Conservation (phyloP, 345 rosid genomes). For the Abelmoschus esculentus region DNA sequence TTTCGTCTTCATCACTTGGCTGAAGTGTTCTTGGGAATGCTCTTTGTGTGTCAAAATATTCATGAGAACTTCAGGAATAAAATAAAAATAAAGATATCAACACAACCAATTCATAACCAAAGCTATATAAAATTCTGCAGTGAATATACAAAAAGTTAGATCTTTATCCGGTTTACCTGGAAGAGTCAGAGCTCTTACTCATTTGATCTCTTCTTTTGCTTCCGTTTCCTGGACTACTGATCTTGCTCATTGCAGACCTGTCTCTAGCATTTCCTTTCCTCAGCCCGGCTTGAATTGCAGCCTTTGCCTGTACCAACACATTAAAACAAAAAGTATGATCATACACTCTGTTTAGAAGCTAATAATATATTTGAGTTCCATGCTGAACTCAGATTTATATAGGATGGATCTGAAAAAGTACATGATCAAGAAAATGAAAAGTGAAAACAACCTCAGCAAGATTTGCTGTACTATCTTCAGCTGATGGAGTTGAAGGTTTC, state of each 20-base stretch:
- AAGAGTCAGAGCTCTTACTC: constrained; percentile 51
- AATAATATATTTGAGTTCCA: not conserved
- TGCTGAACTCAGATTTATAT: not conserved
- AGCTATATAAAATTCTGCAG: not conserved
- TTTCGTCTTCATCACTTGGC: constrained; percentile 65
- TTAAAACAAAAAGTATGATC: constrained; percentile 9
- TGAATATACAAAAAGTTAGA: not conserved
- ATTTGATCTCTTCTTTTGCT: constrained; percentile 51
- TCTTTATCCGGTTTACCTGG: constrained; percentile 43
- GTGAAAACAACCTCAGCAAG: constrained; percentile 68
- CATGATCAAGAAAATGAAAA: not conserved
- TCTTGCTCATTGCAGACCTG: constrained; percentile 52
- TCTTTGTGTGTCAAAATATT: constrained; percentile 56
- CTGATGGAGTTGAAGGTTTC: constrained; percentile 69
- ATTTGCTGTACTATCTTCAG: constrained; percentile 82
- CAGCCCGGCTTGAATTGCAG: constrained; percentile 65
- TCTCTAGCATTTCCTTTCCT: constrained; percentile 72
- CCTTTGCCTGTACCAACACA: constrained; percentile 55
- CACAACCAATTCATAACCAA: constrained; percentile 1
- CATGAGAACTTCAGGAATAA: constrained; percentile 45
- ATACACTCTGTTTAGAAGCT: not conserved
- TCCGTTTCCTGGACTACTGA: constrained; percentile 32
- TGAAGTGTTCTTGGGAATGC: constrained; percentile 40
- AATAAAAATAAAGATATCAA: constrained; percentile 13
- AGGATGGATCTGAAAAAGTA: not conserved